Evolutionary conservation across 2,329 filamentous ascomycete genomes (phyloP), one percentile per base, ranked within the genome.

Genomic region (Dothiorella sarmentorum): DNA sequence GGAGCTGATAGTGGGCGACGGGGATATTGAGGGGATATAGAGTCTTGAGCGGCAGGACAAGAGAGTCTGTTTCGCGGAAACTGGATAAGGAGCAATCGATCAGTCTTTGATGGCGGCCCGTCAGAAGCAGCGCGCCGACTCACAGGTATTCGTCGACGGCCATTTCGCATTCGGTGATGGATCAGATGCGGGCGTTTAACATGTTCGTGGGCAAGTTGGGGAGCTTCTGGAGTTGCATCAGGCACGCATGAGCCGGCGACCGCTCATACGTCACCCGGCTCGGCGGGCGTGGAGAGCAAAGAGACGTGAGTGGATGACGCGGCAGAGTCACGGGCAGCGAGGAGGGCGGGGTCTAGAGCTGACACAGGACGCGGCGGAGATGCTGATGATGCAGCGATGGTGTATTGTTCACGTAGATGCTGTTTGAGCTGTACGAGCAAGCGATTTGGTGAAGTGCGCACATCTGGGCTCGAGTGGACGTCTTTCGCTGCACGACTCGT

Each of bases 1-100:
- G 90, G 44, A 99, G 81, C 76, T 94, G 90, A 86, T 88, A 92
- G 75, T 94, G 90, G 76, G 76, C 75, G 40, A 80, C 75, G 37
- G 77, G 77, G 58, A 80, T 80, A 63, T 72, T 73, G 61, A 77
- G 69, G 17, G 76, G 74, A 64, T 78, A 80, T 74, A 78, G 79
- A 38, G 70, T 69, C 65, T 76, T 76, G 43, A 72, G 69, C 47
- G 75, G 69, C 61, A 73, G 67, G 59, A 78, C 76, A 64, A 80
- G 74, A 61, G 73, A 65, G 61, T 77, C 71, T 57, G 75, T 75
- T 56, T 80, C 77, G 62, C 72, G 75, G 70, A 74, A 76, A 62
- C 76, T 79, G 64, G 43, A 31, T 51, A 38, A 24, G 64, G 44
- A 58, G 55, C 55, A 40, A 4, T 13, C 29, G 29, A 45, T 38